Base-by-base conservation (phyloP, 1,284 basidiomycete genomes). In the Schizophyllum commune region DNA sequence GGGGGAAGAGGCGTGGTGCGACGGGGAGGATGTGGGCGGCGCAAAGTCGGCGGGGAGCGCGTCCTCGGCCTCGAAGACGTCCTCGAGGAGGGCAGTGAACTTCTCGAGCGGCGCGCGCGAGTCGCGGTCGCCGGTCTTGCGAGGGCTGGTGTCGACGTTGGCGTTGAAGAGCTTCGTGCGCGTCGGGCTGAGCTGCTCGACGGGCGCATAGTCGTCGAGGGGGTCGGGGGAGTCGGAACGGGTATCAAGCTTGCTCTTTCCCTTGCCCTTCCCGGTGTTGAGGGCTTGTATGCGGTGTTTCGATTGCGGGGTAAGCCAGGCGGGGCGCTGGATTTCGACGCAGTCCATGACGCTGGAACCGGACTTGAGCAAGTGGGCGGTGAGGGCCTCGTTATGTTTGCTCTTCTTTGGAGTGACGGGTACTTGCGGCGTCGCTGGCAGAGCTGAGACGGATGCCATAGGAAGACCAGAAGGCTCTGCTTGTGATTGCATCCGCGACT, bases 21-120 rank as follows among this genome's bases (percentile, higher is more conserved):
- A n/a, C n/a, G 34, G 86, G 83, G 13, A 74, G 7, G 34, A 39
- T 6, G 34, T 39, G 34, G 34, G 13, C n/a, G n/a, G n/a, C n/a
- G n/a, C n/a, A 13, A 39, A 39, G 62, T 91, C 86, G 0, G 88
- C 79, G 1, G 89, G 83, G 20, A 96, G 77, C 0, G 82, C 73
- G 69, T 96, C 94, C 69, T 96, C 91, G 0, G 93, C 91, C 70
- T 96, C 92, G 65, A 96, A 91, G 20, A 96, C 83, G 61, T 96
- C 92, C 63, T 96, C 92, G 1, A 96, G 76, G 4, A 78, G 66
- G 1, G 76, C 74, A 1, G 77, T 79, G 5, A 96, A 78, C 69
- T 91, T 94, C 68, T 92, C 86, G 7, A 92, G 74, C 0, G 89
- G 86, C 1, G 74, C 89, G 75, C 90, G 75, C 32, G 86, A 85